These are phyloP conservation scores for Pleurotus citrinopileatus DNA, from an alignment of 768 basidiomycete genomes.

Conservation along the genomic window DNA sequence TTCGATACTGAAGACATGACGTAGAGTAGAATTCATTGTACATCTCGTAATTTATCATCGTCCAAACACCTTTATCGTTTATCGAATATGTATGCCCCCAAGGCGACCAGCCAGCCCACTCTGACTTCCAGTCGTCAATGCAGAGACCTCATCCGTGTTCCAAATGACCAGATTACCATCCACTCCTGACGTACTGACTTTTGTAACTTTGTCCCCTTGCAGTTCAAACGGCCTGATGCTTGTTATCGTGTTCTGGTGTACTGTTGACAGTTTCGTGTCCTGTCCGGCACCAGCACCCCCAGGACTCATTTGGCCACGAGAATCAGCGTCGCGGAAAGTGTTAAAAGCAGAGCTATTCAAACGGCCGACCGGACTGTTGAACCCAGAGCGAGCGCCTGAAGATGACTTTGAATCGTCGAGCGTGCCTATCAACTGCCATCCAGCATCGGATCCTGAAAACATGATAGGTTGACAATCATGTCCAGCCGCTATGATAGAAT, in stretches of 20 bases:
- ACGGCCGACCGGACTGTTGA: slow-evolving; percentile 54
- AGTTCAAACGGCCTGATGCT: slow-evolving; percentile 75
- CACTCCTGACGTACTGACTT: slow-evolving; percentile 89
- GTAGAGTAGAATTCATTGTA: too few species aligned
- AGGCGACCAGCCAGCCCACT: slow-evolving; percentile 44
- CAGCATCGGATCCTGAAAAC: slow-evolving; percentile 69
- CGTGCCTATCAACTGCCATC: slow-evolving; percentile 80
- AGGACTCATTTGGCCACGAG: slow-evolving; percentile 50
- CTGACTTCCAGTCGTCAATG: slow-evolving; percentile 41
- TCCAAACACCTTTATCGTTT: slow-evolving; percentile 9
- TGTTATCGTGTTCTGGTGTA: slow-evolving; percentile 99
- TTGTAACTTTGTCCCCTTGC: slow-evolving; percentile 52
- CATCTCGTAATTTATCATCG: neutral
- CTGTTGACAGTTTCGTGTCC: slow-evolving; percentile 80
- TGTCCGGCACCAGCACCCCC: slow-evolving; percentile 25
- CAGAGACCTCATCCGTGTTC: slow-evolving; percentile 50
- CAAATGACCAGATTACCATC: slow-evolving; percentile 94
- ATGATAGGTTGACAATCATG: slow-evolving; percentile 97
- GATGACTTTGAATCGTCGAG: slow-evolving; percentile 76
- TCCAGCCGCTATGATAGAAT: slow-evolving; percentile 84
- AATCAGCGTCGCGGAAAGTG: slow-evolving; percentile 90
- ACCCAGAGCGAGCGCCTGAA: slow-evolving; percentile 37
- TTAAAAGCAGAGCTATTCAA: slow-evolving; percentile 94
- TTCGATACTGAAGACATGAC: slow-evolving; percentile 16
- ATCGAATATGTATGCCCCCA: slow-evolving; percentile 44